These are phyloP conservation scores for Talaromyces sp. DNA, from an alignment of 2,329 filamentous ascomycete genomes.

Conservation along the genomic window DNA sequence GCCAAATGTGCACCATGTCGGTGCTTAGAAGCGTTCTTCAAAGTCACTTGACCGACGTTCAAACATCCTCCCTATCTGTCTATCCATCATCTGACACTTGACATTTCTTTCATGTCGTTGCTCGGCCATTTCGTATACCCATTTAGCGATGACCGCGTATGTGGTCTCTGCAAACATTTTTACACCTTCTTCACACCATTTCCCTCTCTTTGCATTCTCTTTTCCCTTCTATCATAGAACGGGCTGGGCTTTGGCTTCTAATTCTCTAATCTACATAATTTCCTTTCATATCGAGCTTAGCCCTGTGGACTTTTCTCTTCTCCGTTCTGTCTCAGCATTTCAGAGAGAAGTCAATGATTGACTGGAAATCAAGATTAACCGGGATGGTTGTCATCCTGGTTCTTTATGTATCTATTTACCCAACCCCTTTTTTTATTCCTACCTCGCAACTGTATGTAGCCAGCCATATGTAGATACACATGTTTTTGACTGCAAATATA, in stretches of 20 bases:
- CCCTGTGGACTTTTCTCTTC: not conserved
- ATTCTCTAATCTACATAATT: constrained; percentile 21
- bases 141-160: constrained; percentile 19
- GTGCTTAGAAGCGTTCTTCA: not conserved
- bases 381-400: not conserved
- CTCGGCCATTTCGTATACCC: constrained; percentile 20
- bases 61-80: not conserved
- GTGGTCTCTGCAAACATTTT: constrained; percentile 16
- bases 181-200: constrained; percentile 5
- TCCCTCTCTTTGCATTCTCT: not conserved
- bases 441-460: not conserved
- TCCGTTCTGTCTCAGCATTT: not conserved
- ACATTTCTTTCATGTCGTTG: constrained; percentile 1
- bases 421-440: not conserved
- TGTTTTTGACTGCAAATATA: constrained; percentile 9
- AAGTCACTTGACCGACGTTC: not conserved
- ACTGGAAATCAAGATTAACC: constrained; percentile 2
- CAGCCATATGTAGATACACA: constrained; percentile 1
- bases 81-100: not conserved
- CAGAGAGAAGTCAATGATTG: not conserved
- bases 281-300: constrained; percentile 17
- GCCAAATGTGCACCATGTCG: not conserved
- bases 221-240: constrained; percentile 2
- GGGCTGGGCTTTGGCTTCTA: constrained; percentile 19
- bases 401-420: constrained; percentile 11